Conservation (phyloP, 1,139 yeast species). For the Wickerhamomyces sp. region DNA sequence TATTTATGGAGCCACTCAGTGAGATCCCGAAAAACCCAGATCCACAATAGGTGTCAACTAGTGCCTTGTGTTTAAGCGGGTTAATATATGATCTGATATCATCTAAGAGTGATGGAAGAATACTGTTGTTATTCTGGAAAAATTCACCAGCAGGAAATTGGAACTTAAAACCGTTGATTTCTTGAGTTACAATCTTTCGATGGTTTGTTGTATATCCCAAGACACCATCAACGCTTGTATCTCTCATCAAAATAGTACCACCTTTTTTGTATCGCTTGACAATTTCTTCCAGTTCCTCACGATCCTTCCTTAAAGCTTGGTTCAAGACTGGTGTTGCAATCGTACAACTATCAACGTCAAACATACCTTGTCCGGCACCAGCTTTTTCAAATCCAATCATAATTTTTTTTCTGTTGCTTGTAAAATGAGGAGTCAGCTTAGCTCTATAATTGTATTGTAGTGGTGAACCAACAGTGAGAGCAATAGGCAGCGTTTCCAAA, state of each 20-base stretch:
- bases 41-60: slow-evolving; percentile 89
- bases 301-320: slow-evolving; percentile 54
- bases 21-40: slow-evolving; percentile 79
- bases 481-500: slow-evolving; percentile 43
- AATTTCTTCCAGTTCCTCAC: slow-evolving; percentile 39
- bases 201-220: slow-evolving; percentile 43
- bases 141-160: slow-evolving; percentile 80
- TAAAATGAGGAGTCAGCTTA: slow-evolving; percentile 83
- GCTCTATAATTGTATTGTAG: slow-evolving; percentile 63
- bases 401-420: slow-evolving; percentile 40
- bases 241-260: slow-evolving; percentile 72
- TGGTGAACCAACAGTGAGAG: slow-evolving; percentile 64
- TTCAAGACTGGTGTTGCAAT: slow-evolving; percentile 71
- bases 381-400: slow-evolving; percentile 42
- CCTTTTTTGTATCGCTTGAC: slow-evolving; percentile 54
- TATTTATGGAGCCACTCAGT: slow-evolving; percentile 57
- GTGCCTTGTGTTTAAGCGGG: slow-evolving; percentile 41
- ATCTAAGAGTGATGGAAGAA: slow-evolving; percentile 60
- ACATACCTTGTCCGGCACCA: slow-evolving; percentile 62
- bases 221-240: slow-evolving; percentile 39
- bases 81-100: slow-evolving; percentile 56
- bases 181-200: slow-evolving; percentile 62
- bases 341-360: slow-evolving; percentile 78
- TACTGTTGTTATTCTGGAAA: slow-evolving; percentile 82
- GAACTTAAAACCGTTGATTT: slow-evolving; percentile 49